Base-by-base conservation (phyloP, 176 grass and related monocot genomes). In the Canna indica region DNA sequence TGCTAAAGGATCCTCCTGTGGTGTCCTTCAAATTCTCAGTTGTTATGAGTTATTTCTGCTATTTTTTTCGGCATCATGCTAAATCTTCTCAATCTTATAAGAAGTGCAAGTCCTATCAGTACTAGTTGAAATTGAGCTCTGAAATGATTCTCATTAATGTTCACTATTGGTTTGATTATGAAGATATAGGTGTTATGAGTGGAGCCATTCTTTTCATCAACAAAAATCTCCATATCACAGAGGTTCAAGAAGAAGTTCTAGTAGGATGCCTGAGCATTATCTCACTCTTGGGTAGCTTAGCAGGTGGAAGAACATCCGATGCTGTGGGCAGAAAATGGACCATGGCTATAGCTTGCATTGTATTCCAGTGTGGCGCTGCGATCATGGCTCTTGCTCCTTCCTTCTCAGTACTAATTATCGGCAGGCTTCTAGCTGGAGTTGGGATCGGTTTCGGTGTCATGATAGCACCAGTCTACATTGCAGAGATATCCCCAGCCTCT, bases 181-280 rank as follows among this genome's bases (percentile, higher is more conserved):
- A 73, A 96, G 91, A 96, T 88, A 88, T 96, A 25, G 91, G 91
- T 66, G 88, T 96, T 31, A 91, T 96, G 91, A 96, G 88, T 42
- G 91, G 88, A 0, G 81, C 80, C 4, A 91, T 96, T 52, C 68
- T 96, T 70, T 96, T 88, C 78, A 96, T 96, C 25, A 73, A 91
- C 75, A 96, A 96, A 81, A 85, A 96, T 77, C 87, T 96, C 32
- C 83, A 84, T 44, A 96, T 96, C 47, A 86, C 76, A 0, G 91
- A 96, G 80, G 91, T 96, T 53, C 78, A 96, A 81, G 62, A 88
- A 82, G 88, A 96, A 82, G 81, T 96, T 29, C 80, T 96, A 68
- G 80, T 96, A 4, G 85, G 91, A 26, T 96, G 88, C 45, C 69
- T 96, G n/a, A 96, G 91, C 67, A 81, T 96, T 42, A 75, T 96